Percentiles rank a stretch among this genome's conserved stretches.
phyloP scores from a whole-genome alignment of 352 stramenopile species.

The Peronospora belbahrii region DNA sequence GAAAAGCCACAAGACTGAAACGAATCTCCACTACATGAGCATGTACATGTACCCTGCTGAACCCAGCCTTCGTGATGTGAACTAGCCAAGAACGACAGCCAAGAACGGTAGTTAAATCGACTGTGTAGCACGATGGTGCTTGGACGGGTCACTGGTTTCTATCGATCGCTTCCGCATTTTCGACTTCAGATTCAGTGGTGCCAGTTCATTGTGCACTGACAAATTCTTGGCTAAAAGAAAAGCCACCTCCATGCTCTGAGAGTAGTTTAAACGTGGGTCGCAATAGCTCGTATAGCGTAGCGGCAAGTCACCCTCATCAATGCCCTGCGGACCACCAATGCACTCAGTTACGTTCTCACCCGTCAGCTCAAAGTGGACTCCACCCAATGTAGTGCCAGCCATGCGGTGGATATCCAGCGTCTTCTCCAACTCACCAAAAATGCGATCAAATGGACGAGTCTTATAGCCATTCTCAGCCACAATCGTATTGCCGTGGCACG shows the following conservation, averaged over 20 bases:
- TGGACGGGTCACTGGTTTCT: constrained; percentile 35
- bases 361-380: constrained; percentile 96
- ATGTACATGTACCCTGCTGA: too few relatives aligned
- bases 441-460: constrained; percentile 94
- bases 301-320: constrained; percentile 90
- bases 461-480: constrained; percentile 95
- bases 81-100: too few relatives aligned
- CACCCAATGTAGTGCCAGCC: constrained; percentile 90
- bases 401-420: constrained; percentile 97
- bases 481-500: constrained; percentile 97
- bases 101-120: too few relatives aligned
- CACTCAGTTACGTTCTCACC: constrained; percentile 99
- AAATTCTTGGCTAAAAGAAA: constrained; percentile 94
- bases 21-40: too few relatives aligned
- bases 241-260: constrained; percentile 96
- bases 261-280: constrained; percentile 97
- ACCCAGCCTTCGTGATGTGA: too few relatives aligned
- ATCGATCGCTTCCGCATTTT: constrained; percentile 55
- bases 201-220: constrained; percentile 56
- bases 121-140: constrained; percentile 34
- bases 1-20: too few relatives aligned
- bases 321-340: constrained; percentile 91
- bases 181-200: constrained; percentile 53
- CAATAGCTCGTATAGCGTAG: constrained; percentile 95
- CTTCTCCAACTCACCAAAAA: constrained; percentile 93